Conservation (phyloP, 2,329 filamentous ascomycete genomes). For the Exophiala sp. region DNA sequence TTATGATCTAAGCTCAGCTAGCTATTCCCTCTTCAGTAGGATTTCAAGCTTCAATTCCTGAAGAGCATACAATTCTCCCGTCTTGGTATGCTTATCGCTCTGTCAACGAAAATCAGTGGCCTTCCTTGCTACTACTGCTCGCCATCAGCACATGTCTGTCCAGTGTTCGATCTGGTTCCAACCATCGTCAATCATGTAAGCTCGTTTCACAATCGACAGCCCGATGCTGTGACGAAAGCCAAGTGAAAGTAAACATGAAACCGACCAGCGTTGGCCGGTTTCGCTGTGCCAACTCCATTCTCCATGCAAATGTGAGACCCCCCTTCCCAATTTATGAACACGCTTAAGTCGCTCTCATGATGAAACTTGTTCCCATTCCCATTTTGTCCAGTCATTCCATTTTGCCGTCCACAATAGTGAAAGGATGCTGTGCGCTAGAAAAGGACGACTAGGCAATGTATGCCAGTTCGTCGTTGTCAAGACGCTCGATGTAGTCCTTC, state of each 20-base stretch:
- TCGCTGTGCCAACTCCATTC: too few species aligned
- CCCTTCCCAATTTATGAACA: too few species aligned
- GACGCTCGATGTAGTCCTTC: constrained; percentile 95
- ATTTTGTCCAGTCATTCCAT: background rate
- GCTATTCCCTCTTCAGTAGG: too few species aligned
- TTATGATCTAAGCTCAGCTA: too few species aligned
- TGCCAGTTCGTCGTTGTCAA: constrained; percentile 90
- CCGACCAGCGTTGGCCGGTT: too few species aligned
- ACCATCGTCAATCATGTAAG: background rate
- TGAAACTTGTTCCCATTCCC: background rate
- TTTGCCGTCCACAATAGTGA: background rate
- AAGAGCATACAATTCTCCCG: background rate
- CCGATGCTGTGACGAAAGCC: background rate
- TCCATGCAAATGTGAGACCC: too few species aligned
- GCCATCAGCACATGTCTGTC: background rate
- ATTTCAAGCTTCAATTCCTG: background rate
- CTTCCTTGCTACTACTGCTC: too few species aligned
- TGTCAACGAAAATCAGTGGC: too few species aligned
- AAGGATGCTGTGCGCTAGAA: background rate
- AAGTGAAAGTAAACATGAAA: background rate
- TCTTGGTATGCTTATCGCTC: background rate
- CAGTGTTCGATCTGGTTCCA: background rate
- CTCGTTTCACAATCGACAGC: background rate
- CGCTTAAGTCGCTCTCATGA: too few species aligned
- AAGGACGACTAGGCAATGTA: constrained; percentile 72